These are phyloP conservation scores for Ophiosphaerella korrae DNA, from an alignment of 2,329 filamentous ascomycete species.

Conservation along the genomic window DNA sequence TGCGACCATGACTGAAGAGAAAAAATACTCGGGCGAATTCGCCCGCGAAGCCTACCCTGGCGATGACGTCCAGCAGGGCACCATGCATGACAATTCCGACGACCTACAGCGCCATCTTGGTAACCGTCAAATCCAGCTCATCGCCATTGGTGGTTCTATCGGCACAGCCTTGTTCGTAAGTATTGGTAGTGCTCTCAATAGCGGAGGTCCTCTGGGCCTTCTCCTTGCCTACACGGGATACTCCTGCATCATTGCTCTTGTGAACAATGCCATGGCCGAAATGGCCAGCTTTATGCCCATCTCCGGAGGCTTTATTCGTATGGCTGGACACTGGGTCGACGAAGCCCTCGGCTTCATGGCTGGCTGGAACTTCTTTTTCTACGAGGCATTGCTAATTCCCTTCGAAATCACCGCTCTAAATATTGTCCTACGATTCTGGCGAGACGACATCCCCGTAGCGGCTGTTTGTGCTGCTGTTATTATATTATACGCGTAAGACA, in stretches of 20 bases:
- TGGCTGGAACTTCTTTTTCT: slow-evolving; percentile 59
- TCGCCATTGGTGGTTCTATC: slow-evolving; percentile 49
- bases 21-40: slow-evolving; percentile 40
- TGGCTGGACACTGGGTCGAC: slow-evolving; percentile 69
- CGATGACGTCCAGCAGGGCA: slow-evolving; percentile 36
- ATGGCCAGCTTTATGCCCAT: slow-evolving; percentile 69
- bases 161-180: slow-evolving; percentile 62
- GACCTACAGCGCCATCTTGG: slow-evolving; percentile 47
- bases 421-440: slow-evolving; percentile 50
- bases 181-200: slow-evolving; percentile 62
- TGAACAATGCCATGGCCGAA: slow-evolving; percentile 70
- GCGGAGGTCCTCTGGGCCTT: slow-evolving; percentile 58
- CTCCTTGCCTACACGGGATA: slow-evolving; percentile 66
- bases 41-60: slow-evolving; percentile 29
- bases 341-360: slow-evolving; percentile 66
- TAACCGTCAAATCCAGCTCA: slow-evolving; percentile 49
- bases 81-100: slow-evolving; percentile 41
- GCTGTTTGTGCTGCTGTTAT: slow-evolving; percentile 50
- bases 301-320: slow-evolving; percentile 66
- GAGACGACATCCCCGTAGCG: slow-evolving; percentile 51
- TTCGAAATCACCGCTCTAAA: slow-evolving; percentile 58
- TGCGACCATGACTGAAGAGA: slow-evolving; percentile 39
- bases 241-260: slow-evolving; percentile 60
- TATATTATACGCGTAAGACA: slow-evolving; percentile 49
- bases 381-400: slow-evolving; percentile 57